Evolutionary conservation across 1,284 basidiomycete species (phyloP).

Genomic region (Cryptococcus floricola): DNA sequence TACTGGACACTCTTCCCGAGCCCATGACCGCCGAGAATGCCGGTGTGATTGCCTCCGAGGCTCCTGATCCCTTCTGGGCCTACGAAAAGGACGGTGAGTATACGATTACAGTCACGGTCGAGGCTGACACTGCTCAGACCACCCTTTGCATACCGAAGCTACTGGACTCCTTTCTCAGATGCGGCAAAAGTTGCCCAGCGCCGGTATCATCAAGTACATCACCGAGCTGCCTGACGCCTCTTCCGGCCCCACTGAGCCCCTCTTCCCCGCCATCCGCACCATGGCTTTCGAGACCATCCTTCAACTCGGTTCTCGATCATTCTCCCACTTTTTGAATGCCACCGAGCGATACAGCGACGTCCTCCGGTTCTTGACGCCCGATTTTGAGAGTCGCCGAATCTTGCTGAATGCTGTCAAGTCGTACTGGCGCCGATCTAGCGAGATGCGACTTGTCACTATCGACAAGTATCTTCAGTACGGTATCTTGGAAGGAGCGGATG

Average conservation of each 20-base stretch:
- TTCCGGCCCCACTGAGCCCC: conserved; percentile 48
- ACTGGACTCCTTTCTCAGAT: conserved; percentile 75
- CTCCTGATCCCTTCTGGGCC: conserved; percentile 76
- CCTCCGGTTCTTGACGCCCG: conserved; percentile 66
- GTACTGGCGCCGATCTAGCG: conserved; percentile 76
- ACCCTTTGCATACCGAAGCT: conserved; percentile 74
- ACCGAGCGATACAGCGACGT: conserved; percentile 94
- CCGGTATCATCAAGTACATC: conserved; percentile 74
- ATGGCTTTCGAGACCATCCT: conserved; percentile 86
- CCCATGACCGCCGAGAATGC: conserved; percentile 58
- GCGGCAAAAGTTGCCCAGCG: conserved; percentile 62
- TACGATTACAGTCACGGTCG: neutral
- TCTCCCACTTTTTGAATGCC: conserved; percentile 96
- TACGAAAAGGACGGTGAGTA: conserved; percentile 70
- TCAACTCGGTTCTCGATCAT: conserved; percentile 87
- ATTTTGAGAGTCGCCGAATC: conserved; percentile 54
- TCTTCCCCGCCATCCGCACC: conserved; percentile 66
- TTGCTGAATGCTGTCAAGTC: conserved; percentile 65
- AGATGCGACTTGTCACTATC: conserved; percentile 85
- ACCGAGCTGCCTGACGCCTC: conserved; percentile 56
- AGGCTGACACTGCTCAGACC: conserved; percentile 51
- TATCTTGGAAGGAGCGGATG: conserved; percentile 89
- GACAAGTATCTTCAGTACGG: conserved; percentile 99
- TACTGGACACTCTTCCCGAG: conserved; percentile 82
- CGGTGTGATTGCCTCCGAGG: conserved; percentile 64